phyloP scores from a whole-genome alignment of 352 stramenopile genomes.

The Labyrinthula sp. region DNA sequence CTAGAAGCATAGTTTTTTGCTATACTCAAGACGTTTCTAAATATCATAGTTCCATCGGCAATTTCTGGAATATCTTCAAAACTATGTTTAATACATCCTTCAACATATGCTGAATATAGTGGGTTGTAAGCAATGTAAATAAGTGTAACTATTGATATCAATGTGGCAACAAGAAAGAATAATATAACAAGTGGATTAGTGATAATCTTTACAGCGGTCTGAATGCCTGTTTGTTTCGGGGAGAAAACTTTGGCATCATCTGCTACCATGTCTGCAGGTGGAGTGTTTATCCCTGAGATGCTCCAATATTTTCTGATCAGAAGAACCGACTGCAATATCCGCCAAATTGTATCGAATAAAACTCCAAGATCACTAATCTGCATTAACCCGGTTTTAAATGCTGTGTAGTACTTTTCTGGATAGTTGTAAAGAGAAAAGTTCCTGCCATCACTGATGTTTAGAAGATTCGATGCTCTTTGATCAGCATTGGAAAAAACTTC shows the following conservation, averaged over 20 bases:
- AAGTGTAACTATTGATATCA: slow-evolving; percentile 1
- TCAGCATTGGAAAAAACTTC: too few relatives aligned
- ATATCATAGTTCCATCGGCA: slow-evolving; percentile 23
- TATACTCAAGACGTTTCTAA: slow-evolving; percentile 11
- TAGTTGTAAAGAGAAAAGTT: too few relatives aligned
- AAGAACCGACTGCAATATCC: too few relatives aligned
- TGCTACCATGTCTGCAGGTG: too few relatives aligned
- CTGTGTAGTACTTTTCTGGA: too few relatives aligned
- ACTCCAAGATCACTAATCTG: too few relatives aligned
- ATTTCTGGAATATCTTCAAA: slow-evolving; percentile 14
- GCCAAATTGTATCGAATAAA: too few relatives aligned
- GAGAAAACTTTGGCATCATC: slow-evolving; percentile 1
- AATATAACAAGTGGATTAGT: slow-evolving; percentile 19
- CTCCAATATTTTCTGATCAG: too few relatives aligned
- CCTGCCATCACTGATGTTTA: too few relatives aligned
- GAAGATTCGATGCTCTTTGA: too few relatives aligned
- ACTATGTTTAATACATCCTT: slow-evolving; percentile 11
- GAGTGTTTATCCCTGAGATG: too few relatives aligned
- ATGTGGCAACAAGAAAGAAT: slow-evolving; percentile 4
- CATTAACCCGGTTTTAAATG: too few relatives aligned
- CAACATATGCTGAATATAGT: slow-evolving; percentile 17
- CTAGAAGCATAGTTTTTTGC: slow-evolving; percentile 24
- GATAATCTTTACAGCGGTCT: slow-evolving; percentile 10
- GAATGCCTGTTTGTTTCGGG: slow-evolving; percentile 1
- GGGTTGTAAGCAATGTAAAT: slow-evolving; percentile 21